Evolutionary conservation across 805 yeast genomes (phyloP).

Genomic region (Blastobotrys attinorum): DNA sequence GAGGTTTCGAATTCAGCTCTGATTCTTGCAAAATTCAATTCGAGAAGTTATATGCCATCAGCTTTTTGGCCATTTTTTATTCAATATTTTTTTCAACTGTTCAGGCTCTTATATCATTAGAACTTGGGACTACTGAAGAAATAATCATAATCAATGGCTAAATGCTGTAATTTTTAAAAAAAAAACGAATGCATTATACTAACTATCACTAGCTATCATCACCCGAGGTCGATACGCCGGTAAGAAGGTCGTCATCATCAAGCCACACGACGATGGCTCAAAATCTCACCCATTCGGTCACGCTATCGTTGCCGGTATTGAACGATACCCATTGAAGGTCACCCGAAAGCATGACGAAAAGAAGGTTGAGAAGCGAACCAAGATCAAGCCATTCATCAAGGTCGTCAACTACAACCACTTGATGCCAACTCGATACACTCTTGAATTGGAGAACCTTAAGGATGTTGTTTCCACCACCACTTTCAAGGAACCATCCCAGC

Average conservation of each 20-base stretch:
- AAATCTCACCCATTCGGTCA: slow-evolving; percentile 98
- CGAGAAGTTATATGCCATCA: background rate
- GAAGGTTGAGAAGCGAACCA: slow-evolving; percentile 95
- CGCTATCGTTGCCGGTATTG: slow-evolving; percentile 98
- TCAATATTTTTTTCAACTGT: too few relatives aligned
- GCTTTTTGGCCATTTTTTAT: background rate
- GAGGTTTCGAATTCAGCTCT: background rate
- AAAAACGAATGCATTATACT: background rate
- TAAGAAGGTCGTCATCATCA: slow-evolving; percentile 98
- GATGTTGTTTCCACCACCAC: slow-evolving; percentile 85
- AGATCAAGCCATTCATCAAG: slow-evolving; percentile 98
- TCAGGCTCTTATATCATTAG: too few relatives aligned
- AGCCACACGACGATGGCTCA: slow-evolving; percentile 98
- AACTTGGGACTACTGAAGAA: too few relatives aligned
- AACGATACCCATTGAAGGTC: slow-evolving; percentile 96
- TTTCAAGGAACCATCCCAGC: slow-evolving; percentile 94
- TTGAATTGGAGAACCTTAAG: slow-evolving; percentile 95
- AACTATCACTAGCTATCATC: slow-evolving; percentile 66
- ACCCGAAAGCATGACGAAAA: slow-evolving; percentile 91
- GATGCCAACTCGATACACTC: slow-evolving; percentile 99
- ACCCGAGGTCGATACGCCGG: slow-evolving; percentile 99
- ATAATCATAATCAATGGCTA: too few relatives aligned
- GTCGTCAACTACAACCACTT: slow-evolving; percentile 99
- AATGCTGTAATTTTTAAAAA: too few relatives aligned
- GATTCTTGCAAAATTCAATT: too few relatives aligned